Evolutionary conservation across 441 rosid species (phyloP).

Genomic region (Raphanus hybrid): DNA sequence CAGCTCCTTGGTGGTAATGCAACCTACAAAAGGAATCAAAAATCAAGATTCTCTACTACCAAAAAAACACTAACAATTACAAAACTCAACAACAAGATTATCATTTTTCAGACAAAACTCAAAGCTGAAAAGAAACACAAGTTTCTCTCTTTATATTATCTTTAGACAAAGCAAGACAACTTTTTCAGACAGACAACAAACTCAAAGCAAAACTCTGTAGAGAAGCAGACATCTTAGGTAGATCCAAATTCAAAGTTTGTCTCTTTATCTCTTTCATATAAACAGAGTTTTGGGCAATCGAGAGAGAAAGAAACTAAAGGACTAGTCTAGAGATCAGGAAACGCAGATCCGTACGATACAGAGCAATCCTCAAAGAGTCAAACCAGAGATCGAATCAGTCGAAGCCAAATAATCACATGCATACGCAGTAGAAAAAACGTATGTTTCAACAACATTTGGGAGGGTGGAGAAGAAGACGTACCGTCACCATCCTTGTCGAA

Average conservation of each 20-base stretch:
- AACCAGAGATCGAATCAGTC: conserved; percentile 13
- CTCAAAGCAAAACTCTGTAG: not conserved
- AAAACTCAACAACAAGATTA: not conserved
- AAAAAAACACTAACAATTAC: not conserved
- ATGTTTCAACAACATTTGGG: too few species aligned
- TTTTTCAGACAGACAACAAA: not conserved
- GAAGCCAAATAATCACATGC: not conserved
- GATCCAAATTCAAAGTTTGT: conserved; percentile 1
- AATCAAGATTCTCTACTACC: not conserved
- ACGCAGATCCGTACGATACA: conserved; percentile 34
- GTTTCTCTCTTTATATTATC: not conserved
- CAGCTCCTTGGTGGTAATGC: conserved; percentile 81
- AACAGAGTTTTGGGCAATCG: not conserved
- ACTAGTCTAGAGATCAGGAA: conserved; percentile 13
- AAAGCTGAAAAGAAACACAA: not conserved
- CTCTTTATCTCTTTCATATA: not conserved
- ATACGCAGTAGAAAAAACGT: not conserved
- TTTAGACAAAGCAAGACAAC: not conserved
- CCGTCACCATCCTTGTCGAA: conserved; percentile 97
- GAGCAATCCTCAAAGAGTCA: conserved; percentile 17
- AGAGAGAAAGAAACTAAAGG: not conserved
- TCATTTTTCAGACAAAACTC: not conserved
- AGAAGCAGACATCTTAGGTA: not conserved
- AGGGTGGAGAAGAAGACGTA: conserved; percentile 23
- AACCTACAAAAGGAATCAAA: conserved; percentile 48